Percentiles rank a stretch among this genome's conserved stretches.
Evolutionary conservation across 768 basidiomycete genomes (phyloP).

Genomic region (Obba rivulosa): DNA sequence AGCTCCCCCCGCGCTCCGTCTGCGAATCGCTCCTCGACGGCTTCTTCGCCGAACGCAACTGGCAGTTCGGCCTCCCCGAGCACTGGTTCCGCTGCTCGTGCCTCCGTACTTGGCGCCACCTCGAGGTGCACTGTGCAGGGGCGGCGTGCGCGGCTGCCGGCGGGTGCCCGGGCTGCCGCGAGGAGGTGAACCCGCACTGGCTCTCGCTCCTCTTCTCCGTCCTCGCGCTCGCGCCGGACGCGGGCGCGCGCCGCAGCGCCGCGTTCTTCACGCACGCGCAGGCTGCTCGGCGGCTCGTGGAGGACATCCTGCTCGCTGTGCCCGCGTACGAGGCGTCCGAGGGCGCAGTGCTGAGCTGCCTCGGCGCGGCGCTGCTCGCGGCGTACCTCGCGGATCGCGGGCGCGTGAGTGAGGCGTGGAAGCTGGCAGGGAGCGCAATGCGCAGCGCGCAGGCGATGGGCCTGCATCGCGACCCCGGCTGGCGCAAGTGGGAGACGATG

Average conservation of each 20-base stretch:
- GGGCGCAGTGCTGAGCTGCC: slow-evolving; percentile 41
- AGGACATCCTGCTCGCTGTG: slow-evolving; percentile 29
- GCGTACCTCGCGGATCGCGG: slow-evolving; percentile 42
- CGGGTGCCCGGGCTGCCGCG: slow-evolving; percentile 17
- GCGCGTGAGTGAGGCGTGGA: slow-evolving; percentile 37
- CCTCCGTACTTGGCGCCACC: slow-evolving; percentile 40
- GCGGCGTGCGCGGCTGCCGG: slow-evolving; percentile 20
- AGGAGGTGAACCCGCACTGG: slow-evolving; percentile 46
- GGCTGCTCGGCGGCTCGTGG: slow-evolving; percentile 40
- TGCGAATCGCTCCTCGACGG: slow-evolving; percentile 15
- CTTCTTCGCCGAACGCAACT: slow-evolving; percentile 44
- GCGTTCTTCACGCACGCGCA: slow-evolving; percentile 38
- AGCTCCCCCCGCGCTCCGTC: slow-evolving; percentile 13
- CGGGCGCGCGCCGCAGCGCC: slow-evolving; percentile 12
- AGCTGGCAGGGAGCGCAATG: slow-evolving; percentile 17
- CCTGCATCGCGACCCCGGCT: slow-evolving; percentile 23
- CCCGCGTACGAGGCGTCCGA: slow-evolving; percentile 16
- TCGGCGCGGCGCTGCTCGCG: slow-evolving; percentile 40
- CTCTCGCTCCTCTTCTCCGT: slow-evolving; percentile 45
- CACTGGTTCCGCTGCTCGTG: slow-evolving; percentile 41
- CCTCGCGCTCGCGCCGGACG: slow-evolving; percentile 36
- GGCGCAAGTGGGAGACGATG: slow-evolving; percentile 24
- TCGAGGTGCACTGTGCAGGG: slow-evolving; percentile 23
- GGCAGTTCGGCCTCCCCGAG: slow-evolving; percentile 47
- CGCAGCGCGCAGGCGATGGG: slow-evolving; percentile 23